Percentiles rank a stretch among this genome's conserved stretches.
Conservation (phyloP, 78 protist genomes). For the Dictyostelium intermedium region DNA sequence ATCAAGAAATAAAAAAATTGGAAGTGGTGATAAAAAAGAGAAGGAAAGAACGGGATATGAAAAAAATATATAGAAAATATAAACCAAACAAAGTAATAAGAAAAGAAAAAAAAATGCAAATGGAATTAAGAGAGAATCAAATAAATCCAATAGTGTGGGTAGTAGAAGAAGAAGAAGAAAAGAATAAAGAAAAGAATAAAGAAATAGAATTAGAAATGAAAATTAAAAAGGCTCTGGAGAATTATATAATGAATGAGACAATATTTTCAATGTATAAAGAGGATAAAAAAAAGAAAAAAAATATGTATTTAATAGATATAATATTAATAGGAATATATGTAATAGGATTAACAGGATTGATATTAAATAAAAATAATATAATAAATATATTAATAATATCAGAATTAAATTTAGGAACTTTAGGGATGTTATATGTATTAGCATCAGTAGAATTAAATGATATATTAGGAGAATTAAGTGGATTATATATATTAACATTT, state of each 20-base stretch:
- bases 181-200: neutral
- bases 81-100: neutral
- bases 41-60: too few relatives aligned
- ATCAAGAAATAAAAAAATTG: neutral
- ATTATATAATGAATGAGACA: too few relatives aligned
- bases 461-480: slow-evolving; percentile 4
- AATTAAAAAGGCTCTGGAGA: neutral
- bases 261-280: too few relatives aligned
- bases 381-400: slow-evolving; percentile 9
- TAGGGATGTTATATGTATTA: neutral
- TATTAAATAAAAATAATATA: slow-evolving; percentile 51
- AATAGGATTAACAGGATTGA: neutral
- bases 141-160: neutral
- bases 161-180: neutral
- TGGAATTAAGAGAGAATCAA: too few relatives aligned
- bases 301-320: neutral
- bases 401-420: slow-evolving; percentile 9
- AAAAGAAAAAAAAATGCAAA: neutral
- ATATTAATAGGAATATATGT: slow-evolving; percentile 2
- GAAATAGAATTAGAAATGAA: neutral
- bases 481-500: slow-evolving; percentile 12
- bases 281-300: neutral
- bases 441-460: slow-evolving; percentile 1
- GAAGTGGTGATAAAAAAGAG: neutral
- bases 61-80: too few relatives aligned